phyloP scores from a whole-genome alignment of 2,329 filamentous ascomycete genomes.

The Graphilbum ipis-grandicollis region DNA sequence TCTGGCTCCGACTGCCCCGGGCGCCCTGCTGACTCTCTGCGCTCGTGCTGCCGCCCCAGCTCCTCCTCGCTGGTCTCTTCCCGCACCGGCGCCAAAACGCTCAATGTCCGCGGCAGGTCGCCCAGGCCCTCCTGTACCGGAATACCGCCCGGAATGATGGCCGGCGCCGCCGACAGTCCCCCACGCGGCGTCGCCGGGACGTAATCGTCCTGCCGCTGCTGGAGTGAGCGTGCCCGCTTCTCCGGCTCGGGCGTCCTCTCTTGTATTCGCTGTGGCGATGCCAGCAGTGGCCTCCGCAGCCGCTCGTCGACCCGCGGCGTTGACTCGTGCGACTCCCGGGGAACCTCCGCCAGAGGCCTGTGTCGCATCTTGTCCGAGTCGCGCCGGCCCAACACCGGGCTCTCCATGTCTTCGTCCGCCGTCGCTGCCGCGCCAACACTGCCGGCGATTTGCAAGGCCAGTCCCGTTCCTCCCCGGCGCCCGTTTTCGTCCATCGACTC shows the following conservation, averaged over 20 bases:
- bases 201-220: constrained; percentile 1
- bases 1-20: constrained; percentile 19
- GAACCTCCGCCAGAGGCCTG: constrained; percentile 1
- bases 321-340: neutral
- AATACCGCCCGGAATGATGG: constrained; percentile 2
- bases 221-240: neutral
- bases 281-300: constrained; percentile 4
- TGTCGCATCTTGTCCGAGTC: constrained; percentile 12
- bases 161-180: constrained; percentile 4
- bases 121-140: constrained; percentile 1
- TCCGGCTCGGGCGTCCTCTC: constrained; percentile 6
- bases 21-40: neutral
- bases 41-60: constrained; percentile 11
- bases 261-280: constrained; percentile 3
- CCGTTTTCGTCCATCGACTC: constrained; percentile 10
- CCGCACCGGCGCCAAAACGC: constrained; percentile 31
- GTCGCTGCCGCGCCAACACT: neutral
- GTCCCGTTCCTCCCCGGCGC: constrained; percentile 6
- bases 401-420: constrained; percentile 9
- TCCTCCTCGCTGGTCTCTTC: constrained; percentile 32
- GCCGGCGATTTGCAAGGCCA: neutral
- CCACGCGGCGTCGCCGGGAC: constrained; percentile 1
- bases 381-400: constrained; percentile 14
- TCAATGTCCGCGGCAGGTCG: constrained; percentile 12
- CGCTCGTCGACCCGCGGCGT: constrained; percentile 5